Evolutionary conservation across 345 rosid species (phyloP), one percentile per base, ranked within the genome.

Genomic region (Eucalyptus viminalis): DNA sequence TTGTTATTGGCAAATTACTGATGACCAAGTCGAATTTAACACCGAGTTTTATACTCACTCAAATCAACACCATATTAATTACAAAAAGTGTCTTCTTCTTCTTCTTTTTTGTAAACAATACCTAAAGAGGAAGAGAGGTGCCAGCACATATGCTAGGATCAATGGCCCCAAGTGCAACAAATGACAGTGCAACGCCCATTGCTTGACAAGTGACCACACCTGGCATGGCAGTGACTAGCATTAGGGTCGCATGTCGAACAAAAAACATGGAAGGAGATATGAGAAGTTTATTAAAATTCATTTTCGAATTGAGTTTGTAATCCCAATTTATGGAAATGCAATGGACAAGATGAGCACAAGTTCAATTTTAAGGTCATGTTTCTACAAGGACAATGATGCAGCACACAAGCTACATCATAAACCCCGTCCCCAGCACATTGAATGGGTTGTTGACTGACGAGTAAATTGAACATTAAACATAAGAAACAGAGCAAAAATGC

Each of bases 371-470:
- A 58, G 67, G 31, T 27, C 31, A 60, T 60, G 67, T 0, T 60
- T 3, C 12, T 60, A 8, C 67, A 0, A 12, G 8, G 31, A 60
- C 0, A 25, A 60, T 12, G 67, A 60, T 60, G 67, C 8, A 12
- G 1, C 31, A 6, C 67, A 5, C 2, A 25, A 0, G 31, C 31
- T 12, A 24, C 25, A 53, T 53, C 58, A 24, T 1, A 56, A 54
- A 4, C 27, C 1, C 12, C 1, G 12, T 56, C 27, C 6, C 0
- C 11, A 0, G 5, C 12, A 1, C 29, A 56, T 56, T 56, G 0
- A 0, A 2, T 29, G 2, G 2, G 6, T 1, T 9, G 6, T 24
- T 9, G 62, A 56, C 0, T 9, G 6, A 9, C 6, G 1, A 22
- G 0, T 24, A 1, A 56, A 56, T 4, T 24, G 29, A 56, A 24